These are phyloP conservation scores for Chlamydomonas sp. DNA, from an alignment of 139 green algal genomes.

Conservation along the genomic window DNA sequence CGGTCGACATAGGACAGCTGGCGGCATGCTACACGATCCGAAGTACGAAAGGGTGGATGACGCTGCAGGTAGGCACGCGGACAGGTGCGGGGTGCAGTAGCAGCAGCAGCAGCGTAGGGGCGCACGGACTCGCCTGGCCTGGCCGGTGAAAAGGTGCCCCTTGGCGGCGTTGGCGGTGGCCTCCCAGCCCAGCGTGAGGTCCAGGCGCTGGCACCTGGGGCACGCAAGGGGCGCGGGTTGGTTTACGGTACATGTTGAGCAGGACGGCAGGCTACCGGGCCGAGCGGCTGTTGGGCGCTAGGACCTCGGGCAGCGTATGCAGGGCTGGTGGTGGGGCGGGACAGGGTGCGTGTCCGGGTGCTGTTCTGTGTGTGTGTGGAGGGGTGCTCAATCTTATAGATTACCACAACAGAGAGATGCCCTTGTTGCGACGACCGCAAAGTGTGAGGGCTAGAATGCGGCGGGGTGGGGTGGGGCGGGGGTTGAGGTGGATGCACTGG, in stretches of 20 bases:
- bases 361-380: background rate
- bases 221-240: background rate
- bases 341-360: background rate
- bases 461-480: too few species aligned
- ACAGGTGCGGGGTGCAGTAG: background rate
- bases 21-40: background rate
- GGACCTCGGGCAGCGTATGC: background rate
- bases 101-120: background rate
- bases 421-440: too few species aligned
- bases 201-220: background rate
- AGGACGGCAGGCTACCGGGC: background rate
- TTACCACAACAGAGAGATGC: background rate
- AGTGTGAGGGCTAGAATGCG: too few species aligned
- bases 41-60: background rate
- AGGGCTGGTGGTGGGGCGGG: too few species aligned
- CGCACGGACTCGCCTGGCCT: background rate
- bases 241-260: background rate
- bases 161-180: slow-evolving; percentile 4
- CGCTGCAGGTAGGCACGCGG: background rate
- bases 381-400: background rate
- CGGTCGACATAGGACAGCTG: background rate
- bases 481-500: too few species aligned
- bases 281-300: background rate
- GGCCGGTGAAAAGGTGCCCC: slow-evolving; percentile 1
- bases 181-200: slow-evolving; percentile 33